Base-by-base conservation (phyloP, 2,329 filamentous ascomycete species). In the Pseudogymnoascus sp. region DNA sequence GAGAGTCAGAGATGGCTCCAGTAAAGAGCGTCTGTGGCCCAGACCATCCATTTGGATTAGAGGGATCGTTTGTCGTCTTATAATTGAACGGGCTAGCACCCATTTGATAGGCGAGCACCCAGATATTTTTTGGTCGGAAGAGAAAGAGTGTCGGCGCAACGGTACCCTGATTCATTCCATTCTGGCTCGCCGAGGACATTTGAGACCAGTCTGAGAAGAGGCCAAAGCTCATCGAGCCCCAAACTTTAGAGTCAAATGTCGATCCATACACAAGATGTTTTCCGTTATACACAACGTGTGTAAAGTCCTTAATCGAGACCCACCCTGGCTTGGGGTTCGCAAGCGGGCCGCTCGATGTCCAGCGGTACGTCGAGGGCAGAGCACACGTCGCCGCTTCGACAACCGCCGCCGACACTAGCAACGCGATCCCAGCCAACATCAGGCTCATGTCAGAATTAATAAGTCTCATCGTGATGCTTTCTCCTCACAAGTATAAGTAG, bases 41-140 rank as follows among this genome's bases (percentile, higher is more conserved):
- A 0, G 79, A 81, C 85, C 86, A 89, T 38, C 81, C 77, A 69
- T 84, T 85, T 1, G 77, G 72, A 64, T 85, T 79, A 64, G 80
- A 79, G 0, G 85, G 84, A 68, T 88, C 78, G 60, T 65, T 81
- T 0, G 84, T 82, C 1, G 85, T 88, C 59, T 74, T 73, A 77
- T 87, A 88, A 2, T 79, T 79, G 75, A 88, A 89, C 0, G 84
- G 68, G 0, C 78, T 81, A 0, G 81, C 69, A 1, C 84, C 84
- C 84, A 84, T 87, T 72, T 89, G 84, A 70, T 87, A 82, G 14
- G 84, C 82, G 0, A 88, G 78, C n/a, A 88, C 75, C 86, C 86
- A 89, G 66, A 82, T 72, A 66, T 75, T 77, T 75, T 86, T 87
- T 0, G 85, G 85, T 5, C 70, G 67, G 68, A 88, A 88, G 76